Conservation (phyloP, 768 basidiomycete genomes). For the Clavaria fumosa region DNA sequence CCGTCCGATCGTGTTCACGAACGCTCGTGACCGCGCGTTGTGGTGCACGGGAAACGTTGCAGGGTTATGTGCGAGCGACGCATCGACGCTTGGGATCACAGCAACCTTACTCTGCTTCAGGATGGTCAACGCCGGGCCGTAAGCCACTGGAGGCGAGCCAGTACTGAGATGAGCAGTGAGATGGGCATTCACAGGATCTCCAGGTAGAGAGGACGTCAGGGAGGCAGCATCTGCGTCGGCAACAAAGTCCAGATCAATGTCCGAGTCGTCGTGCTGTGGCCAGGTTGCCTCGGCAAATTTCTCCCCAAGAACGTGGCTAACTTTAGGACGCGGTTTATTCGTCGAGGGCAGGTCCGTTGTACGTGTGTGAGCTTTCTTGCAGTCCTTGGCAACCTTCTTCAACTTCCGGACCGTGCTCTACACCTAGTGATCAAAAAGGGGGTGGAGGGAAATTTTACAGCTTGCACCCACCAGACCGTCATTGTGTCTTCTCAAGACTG, state of each 20-base stretch:
- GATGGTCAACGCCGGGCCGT: conserved; percentile 38
- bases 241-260: conserved; percentile 63
- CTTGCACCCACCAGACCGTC: conserved; percentile 52
- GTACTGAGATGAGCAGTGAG: conserved; percentile 25
- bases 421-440: background rate
- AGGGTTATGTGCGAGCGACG: conserved; percentile 25
- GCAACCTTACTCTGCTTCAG: conserved; percentile 38
- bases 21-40: conserved; percentile 52
- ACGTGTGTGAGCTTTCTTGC: conserved; percentile 48
- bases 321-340: conserved; percentile 13
- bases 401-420: conserved; percentile 72
- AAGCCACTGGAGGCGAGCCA: conserved; percentile 25
- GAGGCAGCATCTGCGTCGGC: conserved; percentile 28
- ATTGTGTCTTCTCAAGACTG: conserved; percentile 42
- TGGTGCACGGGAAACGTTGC: conserved; percentile 38
- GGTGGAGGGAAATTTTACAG: too few relatives aligned
- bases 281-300: conserved; percentile 49
- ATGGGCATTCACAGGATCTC: conserved; percentile 35
- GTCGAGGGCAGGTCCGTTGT: conserved; percentile 19
- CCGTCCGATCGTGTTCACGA: conserved; percentile 71
- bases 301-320: conserved; percentile 39
- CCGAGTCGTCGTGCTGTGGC: conserved; percentile 26
- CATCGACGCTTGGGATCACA: conserved; percentile 14
- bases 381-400: conserved; percentile 71
- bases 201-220: conserved; percentile 22